These are phyloP conservation scores for Fusarium newnesense DNA, from an alignment of 2,329 filamentous ascomycete species.

Conservation along the genomic window DNA sequence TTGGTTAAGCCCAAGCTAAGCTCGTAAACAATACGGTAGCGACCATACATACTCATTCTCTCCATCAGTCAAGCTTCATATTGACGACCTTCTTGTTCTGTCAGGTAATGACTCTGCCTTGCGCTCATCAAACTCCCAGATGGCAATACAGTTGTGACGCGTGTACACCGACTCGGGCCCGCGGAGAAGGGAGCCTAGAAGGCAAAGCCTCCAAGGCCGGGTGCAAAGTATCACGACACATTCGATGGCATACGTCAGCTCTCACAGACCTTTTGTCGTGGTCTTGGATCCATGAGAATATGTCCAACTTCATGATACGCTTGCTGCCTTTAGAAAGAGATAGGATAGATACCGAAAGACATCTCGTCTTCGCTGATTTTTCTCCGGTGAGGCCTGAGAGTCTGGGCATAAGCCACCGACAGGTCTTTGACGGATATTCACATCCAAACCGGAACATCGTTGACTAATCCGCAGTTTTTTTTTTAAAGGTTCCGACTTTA, in stretches of 20 bases:
- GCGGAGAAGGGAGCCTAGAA: neutral
- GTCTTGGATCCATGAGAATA: neutral
- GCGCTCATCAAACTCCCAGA: accelerated
- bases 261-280: accelerated
- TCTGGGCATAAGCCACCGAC: accelerated
- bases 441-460: neutral
- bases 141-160: neutral
- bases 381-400: too few relatives aligned
- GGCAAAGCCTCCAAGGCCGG: neutral
- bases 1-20: neutral
- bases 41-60: neutral
- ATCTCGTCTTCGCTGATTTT: neutral
- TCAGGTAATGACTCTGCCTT: neutral
- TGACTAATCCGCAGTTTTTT: neutral
- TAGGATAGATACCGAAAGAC: too few relatives aligned
- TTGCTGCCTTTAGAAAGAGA: too few relatives aligned
- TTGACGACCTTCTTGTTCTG: too few relatives aligned
- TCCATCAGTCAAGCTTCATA: neutral
- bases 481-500: neutral
- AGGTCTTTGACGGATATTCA: neutral
- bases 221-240: neutral
- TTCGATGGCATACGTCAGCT: neutral
- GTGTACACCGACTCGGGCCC: accelerated
- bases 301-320: neutral
- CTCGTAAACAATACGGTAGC: neutral